phyloP scores from a whole-genome alignment of 306 rosid species.

The Ormosia semicastrata region DNA sequence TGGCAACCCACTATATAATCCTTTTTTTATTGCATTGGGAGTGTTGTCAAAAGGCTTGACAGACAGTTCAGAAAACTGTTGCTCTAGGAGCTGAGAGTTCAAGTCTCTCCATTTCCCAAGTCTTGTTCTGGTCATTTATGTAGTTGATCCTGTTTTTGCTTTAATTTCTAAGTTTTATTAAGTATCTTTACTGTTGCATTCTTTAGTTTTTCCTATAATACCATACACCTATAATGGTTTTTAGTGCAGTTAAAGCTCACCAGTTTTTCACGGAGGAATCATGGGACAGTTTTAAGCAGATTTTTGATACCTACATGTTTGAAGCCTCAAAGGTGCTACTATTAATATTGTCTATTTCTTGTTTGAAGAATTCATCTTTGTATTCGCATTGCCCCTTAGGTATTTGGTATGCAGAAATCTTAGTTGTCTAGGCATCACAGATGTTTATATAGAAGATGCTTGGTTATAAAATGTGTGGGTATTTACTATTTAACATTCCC shows the following conservation, averaged over 20 bases:
- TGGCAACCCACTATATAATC: slow-evolving; percentile 96
- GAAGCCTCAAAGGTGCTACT: slow-evolving; percentile 90
- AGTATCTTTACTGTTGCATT: slow-evolving; percentile 20
- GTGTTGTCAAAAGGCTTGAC: slow-evolving; percentile 99
- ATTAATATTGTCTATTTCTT: neutral
- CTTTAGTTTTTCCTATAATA: slow-evolving; percentile 31
- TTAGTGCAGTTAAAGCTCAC: slow-evolving; percentile 97
- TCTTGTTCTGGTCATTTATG: slow-evolving; percentile 36
- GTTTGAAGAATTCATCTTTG: neutral
- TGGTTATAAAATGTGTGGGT: slow-evolving; percentile 2
- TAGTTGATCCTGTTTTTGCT: slow-evolving; percentile 4
- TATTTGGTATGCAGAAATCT: neutral
- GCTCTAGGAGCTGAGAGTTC: slow-evolving; percentile 99
- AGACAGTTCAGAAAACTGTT: slow-evolving; percentile 83
- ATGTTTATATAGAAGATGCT: neutral
- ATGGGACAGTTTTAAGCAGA: slow-evolving; percentile 92
- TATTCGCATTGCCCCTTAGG: neutral
- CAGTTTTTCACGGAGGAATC: slow-evolving; percentile 93
- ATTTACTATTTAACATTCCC: neutral
- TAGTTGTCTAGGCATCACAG: neutral
- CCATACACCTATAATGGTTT: slow-evolving; percentile 49
- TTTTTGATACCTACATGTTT: slow-evolving; percentile 76
- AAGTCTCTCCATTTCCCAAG: slow-evolving; percentile 99
- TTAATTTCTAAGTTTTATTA: neutral
- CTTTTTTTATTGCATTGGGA: slow-evolving; percentile 66